phyloP scores from a whole-genome alignment of 345 rosid species.

The Linum usitatissimum region DNA sequence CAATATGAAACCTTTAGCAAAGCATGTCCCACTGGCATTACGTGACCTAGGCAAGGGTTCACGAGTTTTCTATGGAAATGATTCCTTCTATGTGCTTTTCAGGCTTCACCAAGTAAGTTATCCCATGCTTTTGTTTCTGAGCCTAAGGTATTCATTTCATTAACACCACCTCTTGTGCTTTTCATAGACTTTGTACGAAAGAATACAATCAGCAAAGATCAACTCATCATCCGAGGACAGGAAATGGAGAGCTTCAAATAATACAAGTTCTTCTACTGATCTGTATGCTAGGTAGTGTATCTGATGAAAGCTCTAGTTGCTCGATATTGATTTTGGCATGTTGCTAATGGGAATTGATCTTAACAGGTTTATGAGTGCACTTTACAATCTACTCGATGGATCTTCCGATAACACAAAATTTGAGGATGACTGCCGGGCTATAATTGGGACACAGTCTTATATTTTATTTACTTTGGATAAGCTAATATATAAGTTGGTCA shows the following conservation, averaged over 20 bases:
- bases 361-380: conserved; percentile 79
- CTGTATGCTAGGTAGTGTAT: conserved; percentile 64
- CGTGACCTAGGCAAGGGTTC: conserved; percentile 39
- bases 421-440: conserved; percentile 95
- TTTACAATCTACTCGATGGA: conserved; percentile 90
- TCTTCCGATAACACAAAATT: conserved; percentile 87
- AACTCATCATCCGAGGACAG: conserved; percentile 79
- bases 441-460: conserved; percentile 92
- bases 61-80: conserved; percentile 79
- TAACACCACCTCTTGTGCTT: conserved; percentile 1
- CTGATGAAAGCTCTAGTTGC: conserved; percentile 1
- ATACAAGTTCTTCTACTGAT: conserved; percentile 54
- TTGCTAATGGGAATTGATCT: conserved; percentile 1
- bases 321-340: neutral
- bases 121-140: neutral
- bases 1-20: conserved; percentile 73
- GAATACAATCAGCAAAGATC: conserved; percentile 82
- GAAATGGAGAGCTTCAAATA: conserved; percentile 81
- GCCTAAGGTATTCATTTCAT: neutral
- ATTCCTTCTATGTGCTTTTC: conserved; percentile 81
- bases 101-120: conserved; percentile 90
- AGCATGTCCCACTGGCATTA: conserved; percentile 51
- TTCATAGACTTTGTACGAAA: conserved; percentile 68
- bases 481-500: conserved; percentile 77
- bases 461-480: conserved; percentile 90